Evolutionary conservation across 1,284 basidiomycete genomes (phyloP).

Genomic region (Apiotrichum gamsii): DNA sequence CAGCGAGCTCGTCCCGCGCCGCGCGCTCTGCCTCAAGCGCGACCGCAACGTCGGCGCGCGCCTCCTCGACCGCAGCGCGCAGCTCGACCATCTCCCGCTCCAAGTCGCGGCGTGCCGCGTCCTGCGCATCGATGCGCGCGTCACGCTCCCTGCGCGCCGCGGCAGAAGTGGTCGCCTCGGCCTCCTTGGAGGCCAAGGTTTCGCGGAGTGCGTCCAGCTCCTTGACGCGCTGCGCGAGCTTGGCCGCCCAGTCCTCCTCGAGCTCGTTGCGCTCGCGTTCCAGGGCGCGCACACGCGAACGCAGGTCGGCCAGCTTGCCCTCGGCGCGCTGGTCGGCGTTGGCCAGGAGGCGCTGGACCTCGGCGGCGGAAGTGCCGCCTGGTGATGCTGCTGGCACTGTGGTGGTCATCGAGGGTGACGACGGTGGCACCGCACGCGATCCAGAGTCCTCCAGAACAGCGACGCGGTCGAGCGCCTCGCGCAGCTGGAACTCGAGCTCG

Average conservation of each 20-base stretch:
- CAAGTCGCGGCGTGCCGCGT: conserved; percentile 55
- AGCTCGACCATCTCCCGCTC: conserved; percentile 50
- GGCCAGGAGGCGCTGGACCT: conserved; percentile 68
- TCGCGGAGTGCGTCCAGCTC: conserved; percentile 69
- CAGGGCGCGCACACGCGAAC: conserved; percentile 44
- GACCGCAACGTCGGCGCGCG: conserved; percentile 50
- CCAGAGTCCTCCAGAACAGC: conserved; percentile 60
- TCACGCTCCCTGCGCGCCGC: conserved; percentile 58
- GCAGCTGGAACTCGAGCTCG: conserved; percentile 77
- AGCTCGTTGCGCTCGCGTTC: conserved; percentile 49
- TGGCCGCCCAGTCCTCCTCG: conserved; percentile 78
- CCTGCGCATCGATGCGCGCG: conserved; percentile 54
- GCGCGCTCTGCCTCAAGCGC: conserved; percentile 47
- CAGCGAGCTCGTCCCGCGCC: conserved; percentile 45
- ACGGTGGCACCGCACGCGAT: background rate
- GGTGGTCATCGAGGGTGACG: background rate
- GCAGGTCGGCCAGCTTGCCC: conserved; percentile 63
- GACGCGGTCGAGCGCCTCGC: conserved; percentile 66
- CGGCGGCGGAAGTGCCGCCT: conserved; percentile 52
- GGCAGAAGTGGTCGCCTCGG: conserved; percentile 52
- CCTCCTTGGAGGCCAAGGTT: conserved; percentile 53
- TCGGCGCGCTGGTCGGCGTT: conserved; percentile 72
- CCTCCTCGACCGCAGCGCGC: conserved; percentile 49
- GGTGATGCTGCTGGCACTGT: too few relatives aligned
- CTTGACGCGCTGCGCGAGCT: conserved; percentile 50